Conservation (phyloP, 768 basidiomycete species). For the Boletus rufocinnamomeus region DNA sequence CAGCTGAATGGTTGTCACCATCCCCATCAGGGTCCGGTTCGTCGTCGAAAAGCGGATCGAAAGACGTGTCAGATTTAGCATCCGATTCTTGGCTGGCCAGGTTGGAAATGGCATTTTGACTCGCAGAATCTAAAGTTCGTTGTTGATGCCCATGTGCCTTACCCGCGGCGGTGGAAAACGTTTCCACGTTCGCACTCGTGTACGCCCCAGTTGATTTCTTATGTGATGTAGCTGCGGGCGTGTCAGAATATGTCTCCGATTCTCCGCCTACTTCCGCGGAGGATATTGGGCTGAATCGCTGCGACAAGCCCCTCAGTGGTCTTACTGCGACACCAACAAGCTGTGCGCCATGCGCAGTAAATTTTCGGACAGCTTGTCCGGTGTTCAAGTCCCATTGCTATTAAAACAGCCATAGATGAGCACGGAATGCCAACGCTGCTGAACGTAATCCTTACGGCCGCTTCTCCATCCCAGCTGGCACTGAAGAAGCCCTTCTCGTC, state of each 20-base stretch:
- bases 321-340: conserved; percentile 79
- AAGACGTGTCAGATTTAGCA: conserved; percentile 76
- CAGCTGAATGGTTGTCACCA: conserved; percentile 25
- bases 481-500: conserved; percentile 87
- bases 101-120: conserved; percentile 30
- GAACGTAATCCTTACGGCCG: conserved; percentile 57
- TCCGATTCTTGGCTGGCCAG: conserved; percentile 47
- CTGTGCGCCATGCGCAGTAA: conserved; percentile 81
- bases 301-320: conserved; percentile 51
- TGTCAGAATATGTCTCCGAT: conserved; percentile 20
- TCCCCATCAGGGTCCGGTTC: conserved; percentile 68
- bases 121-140: conserved; percentile 22
- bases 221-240: conserved; percentile 6
- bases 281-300: conserved; percentile 29
- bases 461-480: conserved; percentile 93
- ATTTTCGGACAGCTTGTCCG: conserved; percentile 74
- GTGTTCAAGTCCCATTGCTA: conserved; percentile 99
- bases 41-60: conserved; percentile 89
- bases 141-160: conserved; percentile 21
- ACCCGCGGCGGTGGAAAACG: conserved; percentile 16
- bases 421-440: background rate
- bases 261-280: conserved; percentile 29
- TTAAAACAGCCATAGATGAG: conserved; percentile 9
- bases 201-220: conserved; percentile 17
- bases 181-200: conserved; percentile 28